Evolutionary conservation across 1,284 basidiomycete genomes (phyloP).

Genomic region (Melampsora larici-populina): DNA sequence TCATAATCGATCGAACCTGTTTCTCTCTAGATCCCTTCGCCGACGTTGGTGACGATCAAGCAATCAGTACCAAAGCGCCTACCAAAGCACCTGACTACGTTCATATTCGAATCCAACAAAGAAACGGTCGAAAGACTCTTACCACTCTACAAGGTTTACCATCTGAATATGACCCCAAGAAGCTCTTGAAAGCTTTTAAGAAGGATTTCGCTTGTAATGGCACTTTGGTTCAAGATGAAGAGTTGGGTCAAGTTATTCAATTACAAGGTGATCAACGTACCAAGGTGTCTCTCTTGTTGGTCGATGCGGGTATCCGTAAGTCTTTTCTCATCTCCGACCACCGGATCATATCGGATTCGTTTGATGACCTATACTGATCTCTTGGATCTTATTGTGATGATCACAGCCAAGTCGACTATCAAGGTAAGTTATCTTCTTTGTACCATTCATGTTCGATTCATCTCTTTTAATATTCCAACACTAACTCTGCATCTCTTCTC

Average conservation of each 20-base stretch:
- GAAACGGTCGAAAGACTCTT: constrained; percentile 98
- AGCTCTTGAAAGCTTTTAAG: constrained; percentile 89
- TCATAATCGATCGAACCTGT: constrained; percentile 29
- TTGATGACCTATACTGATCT: not conserved
- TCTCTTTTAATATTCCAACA: not conserved
- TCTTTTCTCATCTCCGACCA: not conserved
- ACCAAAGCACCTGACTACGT: constrained; percentile 51
- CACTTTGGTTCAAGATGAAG: constrained; percentile 91
- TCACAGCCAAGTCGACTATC: constrained; percentile 30
- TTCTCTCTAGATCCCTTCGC: constrained; percentile 76
- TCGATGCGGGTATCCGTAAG: constrained; percentile 57
- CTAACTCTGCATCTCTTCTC: too few species aligned
- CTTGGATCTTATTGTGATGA: not conserved
- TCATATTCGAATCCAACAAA: constrained; percentile 78
- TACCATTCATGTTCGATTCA: not conserved
- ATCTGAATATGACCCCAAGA: constrained; percentile 96
- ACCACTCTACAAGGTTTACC: constrained; percentile 96
- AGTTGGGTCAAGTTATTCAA: constrained; percentile 96
- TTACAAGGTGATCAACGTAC: constrained; percentile 96
- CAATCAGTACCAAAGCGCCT: constrained; percentile 46
- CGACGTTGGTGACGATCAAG: constrained; percentile 70
- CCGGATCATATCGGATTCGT: not conserved
- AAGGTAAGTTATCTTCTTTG: constrained; percentile 21
- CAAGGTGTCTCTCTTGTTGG: constrained; percentile 83
- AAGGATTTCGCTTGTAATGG: constrained; percentile 99